Base-by-base conservation (phyloP, 2,329 filamentous ascomycete genomes). In the Fusarium domesticum region DNA sequence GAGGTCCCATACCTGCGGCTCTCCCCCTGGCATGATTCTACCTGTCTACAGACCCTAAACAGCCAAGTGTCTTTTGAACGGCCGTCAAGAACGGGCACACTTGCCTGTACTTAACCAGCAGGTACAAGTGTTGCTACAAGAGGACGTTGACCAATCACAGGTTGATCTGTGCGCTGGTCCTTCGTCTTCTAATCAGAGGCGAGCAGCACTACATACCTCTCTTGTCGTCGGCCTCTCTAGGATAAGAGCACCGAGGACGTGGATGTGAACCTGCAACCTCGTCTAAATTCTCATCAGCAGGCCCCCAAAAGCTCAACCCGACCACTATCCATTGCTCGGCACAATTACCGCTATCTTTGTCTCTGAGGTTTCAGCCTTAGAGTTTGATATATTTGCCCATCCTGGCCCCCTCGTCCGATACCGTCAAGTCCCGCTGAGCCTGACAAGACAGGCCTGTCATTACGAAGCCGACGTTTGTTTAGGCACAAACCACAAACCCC, bases 401-500 rank as follows among this genome's bases (percentile, higher is more conserved):
- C 38, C 31, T 25, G 43, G 47, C 37, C 40, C 42, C 23, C 39
- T 53, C 43, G 42, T 47, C 51, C 43, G 48, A 48, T 43, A 23
- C 37, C 47, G 44, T 32, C 16, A 15, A 20, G n/a, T 41, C 18
- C 23, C 23, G 23, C 7, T 28, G 23, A 28, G 23, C 23, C 23
- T 8, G 23, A 28, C 23, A 28, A 12, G 23, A 8, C 23, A 28
- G 23, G 23, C 23, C 23, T 28, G 7, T 28, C 23, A 11, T 53
- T 39, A 40, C 47, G 51, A 57, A 43, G 45, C 53, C 57, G 45
- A 54, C 54, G 47, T 43, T 47, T 51, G 39, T 53, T 56, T 49
- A 36, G 45, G 45, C 39, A 50, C 36, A 50, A 42, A n/a, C n/a
- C n/a, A 17, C 39, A 48, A 54, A 51, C 41, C 42, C 39, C 28